phyloP scores from a whole-genome alignment of 345 rosid species.

The Murraya koenigii region DNA sequence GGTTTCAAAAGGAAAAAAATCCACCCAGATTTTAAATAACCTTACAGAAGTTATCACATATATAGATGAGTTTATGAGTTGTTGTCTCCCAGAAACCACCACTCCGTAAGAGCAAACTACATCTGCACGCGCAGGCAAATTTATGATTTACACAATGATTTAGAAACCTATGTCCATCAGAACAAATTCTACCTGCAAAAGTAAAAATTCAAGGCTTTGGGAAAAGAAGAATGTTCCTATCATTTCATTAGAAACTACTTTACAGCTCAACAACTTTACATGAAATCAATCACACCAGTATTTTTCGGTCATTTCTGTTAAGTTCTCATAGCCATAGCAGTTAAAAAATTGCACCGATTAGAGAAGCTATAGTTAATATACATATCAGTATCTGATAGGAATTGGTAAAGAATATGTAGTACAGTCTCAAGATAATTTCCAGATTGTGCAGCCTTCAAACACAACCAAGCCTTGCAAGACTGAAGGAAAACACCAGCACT shows the following conservation, averaged over 20 bases:
- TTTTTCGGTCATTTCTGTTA: not conserved
- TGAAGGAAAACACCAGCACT: slow-evolving; percentile 9
- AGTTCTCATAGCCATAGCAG: not conserved
- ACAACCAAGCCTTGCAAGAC: not conserved
- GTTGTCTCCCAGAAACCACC: not conserved
- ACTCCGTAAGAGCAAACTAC: not conserved
- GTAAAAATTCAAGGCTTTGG: not conserved
- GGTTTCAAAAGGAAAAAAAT: not conserved
- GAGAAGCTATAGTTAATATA: not conserved
- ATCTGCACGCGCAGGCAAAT: not conserved
- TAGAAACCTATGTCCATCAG: not conserved
- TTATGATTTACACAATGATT: not conserved
- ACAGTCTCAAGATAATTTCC: not conserved
- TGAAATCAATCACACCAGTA: not conserved
- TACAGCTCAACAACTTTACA: not conserved
- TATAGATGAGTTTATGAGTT: not conserved
- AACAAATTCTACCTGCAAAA: not conserved
- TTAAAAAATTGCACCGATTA: not conserved
- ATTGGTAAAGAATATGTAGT: not conserved
- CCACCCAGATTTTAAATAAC: not conserved
- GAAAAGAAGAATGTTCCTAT: not conserved
- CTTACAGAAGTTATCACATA: not conserved
- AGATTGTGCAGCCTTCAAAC: slow-evolving; percentile 1
- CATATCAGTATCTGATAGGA: not conserved
- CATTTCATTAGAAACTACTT: not conserved